A percentile compares a stretch with the other conserved stretches of the same genome.
Conservation (phyloP, 495 filamentous ascomycete genomes). For the Poronia punctata region DNA sequence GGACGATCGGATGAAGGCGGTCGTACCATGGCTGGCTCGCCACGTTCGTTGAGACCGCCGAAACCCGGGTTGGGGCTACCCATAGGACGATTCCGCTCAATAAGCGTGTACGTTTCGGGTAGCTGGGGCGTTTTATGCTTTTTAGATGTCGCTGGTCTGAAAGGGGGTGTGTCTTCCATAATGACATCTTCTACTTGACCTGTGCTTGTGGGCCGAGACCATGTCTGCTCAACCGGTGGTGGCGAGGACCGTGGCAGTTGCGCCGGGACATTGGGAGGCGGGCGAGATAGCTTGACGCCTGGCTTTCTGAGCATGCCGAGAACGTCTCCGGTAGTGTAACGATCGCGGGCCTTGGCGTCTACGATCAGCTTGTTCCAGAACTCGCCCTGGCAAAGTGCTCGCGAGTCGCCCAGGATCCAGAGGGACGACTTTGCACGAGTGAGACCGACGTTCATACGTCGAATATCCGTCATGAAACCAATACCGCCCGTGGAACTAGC, state of each 20-base stretch:
- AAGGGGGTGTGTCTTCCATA: slow-evolving; percentile 21
- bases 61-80: slow-evolving; percentile 3
- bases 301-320: slow-evolving; percentile 36
- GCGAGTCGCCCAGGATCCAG: slow-evolving; percentile 90
- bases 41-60: slow-evolving; percentile 20
- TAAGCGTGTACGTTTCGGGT: slow-evolving; percentile 18
- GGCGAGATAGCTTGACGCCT: slow-evolving; percentile 14
- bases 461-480: slow-evolving; percentile 95
- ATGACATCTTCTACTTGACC: slow-evolving; percentile 16
- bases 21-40: slow-evolving; percentile 13
- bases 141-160: slow-evolving; percentile 11
- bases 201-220: not conserved
- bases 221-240: not conserved
- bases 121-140: slow-evolving; percentile 18
- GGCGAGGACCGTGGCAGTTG: slow-evolving; percentile 1
- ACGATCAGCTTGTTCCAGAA: slow-evolving; percentile 82
- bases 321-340: slow-evolving; percentile 69
- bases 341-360: slow-evolving; percentile 64
- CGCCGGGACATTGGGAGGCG: slow-evolving; percentile 7
- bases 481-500: slow-evolving; percentile 83
- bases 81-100: slow-evolving; percentile 7
- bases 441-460: slow-evolving; percentile 98
- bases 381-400: slow-evolving; percentile 74
- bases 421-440: slow-evolving; percentile 93
- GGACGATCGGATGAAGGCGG: slow-evolving; percentile 16